Evolutionary conservation across 108 stramenopile species (phyloP).

Genomic region (Seminavis robusta): DNA sequence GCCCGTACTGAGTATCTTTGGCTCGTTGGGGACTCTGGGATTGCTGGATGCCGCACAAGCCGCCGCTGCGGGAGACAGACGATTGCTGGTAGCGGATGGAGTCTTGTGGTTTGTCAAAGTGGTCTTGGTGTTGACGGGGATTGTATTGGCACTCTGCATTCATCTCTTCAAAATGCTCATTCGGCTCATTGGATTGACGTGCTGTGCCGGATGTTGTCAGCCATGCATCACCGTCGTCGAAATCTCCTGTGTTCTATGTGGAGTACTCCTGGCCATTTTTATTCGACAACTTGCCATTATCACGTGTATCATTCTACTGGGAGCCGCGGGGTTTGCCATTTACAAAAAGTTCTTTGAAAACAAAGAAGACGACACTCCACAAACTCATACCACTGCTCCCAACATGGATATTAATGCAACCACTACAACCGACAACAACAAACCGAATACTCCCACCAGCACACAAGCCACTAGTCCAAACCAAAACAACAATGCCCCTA

Average conservation of each 20-base stretch:
- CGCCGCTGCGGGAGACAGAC: background rate
- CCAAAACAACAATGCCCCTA: too few species aligned
- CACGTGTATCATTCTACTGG: slow-evolving; percentile 14
- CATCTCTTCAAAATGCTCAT: slow-evolving; percentile 54
- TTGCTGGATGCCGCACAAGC: slow-evolving; percentile 6
- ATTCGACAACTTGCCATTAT: slow-evolving; percentile 23
- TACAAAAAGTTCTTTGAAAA: slow-evolving; percentile 24
- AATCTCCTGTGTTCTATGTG: slow-evolving; percentile 11
- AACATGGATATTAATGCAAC: too few species aligned
- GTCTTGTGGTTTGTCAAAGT: slow-evolving; percentile 22
- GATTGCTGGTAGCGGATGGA: background rate
- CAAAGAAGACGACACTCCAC: slow-evolving; percentile 15
- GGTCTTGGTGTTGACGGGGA: slow-evolving; percentile 27
- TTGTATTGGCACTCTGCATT: slow-evolving; percentile 31
- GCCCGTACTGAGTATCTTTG: slow-evolving; percentile 32
- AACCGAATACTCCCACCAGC: too few species aligned
- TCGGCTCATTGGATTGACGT: slow-evolving; percentile 24
- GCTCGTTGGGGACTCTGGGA: slow-evolving; percentile 32
- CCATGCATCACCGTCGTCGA: slow-evolving; percentile 32
- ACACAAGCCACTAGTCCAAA: too few species aligned
- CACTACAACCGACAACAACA: too few species aligned
- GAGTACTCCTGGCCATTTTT: slow-evolving; percentile 32
- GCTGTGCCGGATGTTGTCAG: slow-evolving; percentile 24
- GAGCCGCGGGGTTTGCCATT: slow-evolving; percentile 19
- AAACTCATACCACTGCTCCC: too few species aligned